A percentile compares a stretch with the other conserved stretches of the same genome.
These are phyloP conservation scores for Dichotomopilus funicola DNA, from an alignment of 2,329 filamentous ascomycete genomes.

Conservation along the genomic window DNA sequence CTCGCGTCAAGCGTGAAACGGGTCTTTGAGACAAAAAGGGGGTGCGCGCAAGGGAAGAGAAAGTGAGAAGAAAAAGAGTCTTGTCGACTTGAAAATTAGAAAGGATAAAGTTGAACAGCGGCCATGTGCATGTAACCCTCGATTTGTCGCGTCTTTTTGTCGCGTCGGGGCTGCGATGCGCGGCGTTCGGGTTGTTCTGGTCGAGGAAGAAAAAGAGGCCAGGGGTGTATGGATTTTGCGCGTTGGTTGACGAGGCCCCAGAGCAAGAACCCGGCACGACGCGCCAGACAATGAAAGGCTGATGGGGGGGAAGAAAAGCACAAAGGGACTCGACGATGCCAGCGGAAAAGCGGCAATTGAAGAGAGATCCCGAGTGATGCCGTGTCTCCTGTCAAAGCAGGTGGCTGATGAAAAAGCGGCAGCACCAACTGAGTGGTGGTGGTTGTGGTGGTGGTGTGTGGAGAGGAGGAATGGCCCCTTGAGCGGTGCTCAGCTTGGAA, in stretches of 20 bases:
- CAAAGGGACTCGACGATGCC: slow-evolving; percentile 14
- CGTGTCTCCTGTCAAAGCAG: slow-evolving; percentile 18
- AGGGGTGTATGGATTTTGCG: slow-evolving; percentile 9
- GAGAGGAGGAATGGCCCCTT: slow-evolving; percentile 12
- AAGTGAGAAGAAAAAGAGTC: background rate
- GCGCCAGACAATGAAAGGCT: slow-evolving; percentile 14
- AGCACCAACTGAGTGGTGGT: slow-evolving; percentile 13
- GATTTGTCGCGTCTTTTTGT: slow-evolving; percentile 7
- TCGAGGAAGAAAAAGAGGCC: background rate
- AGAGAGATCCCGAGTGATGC: slow-evolving; percentile 4
- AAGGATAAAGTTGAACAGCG: background rate
- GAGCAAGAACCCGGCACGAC: slow-evolving; percentile 10
- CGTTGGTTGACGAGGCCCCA: slow-evolving; percentile 10
- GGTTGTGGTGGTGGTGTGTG: slow-evolving; percentile 16
- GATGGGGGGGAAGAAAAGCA: slow-evolving; percentile 4
- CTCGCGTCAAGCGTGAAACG: background rate
- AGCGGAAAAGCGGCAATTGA: slow-evolving; percentile 16
- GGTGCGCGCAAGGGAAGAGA: background rate
- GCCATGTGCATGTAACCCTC: slow-evolving; percentile 11
- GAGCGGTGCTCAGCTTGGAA: slow-evolving; percentile 16
- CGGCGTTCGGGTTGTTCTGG: slow-evolving; percentile 3
- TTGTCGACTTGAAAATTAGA: slow-evolving; percentile 1
- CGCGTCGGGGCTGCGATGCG: slow-evolving; percentile 12
- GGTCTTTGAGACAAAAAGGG: no score
- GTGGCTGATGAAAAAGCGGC: slow-evolving; percentile 18